Base-by-base conservation (phyloP, 164 flowering plant genomes). In the Aristolochia californica region DNA sequence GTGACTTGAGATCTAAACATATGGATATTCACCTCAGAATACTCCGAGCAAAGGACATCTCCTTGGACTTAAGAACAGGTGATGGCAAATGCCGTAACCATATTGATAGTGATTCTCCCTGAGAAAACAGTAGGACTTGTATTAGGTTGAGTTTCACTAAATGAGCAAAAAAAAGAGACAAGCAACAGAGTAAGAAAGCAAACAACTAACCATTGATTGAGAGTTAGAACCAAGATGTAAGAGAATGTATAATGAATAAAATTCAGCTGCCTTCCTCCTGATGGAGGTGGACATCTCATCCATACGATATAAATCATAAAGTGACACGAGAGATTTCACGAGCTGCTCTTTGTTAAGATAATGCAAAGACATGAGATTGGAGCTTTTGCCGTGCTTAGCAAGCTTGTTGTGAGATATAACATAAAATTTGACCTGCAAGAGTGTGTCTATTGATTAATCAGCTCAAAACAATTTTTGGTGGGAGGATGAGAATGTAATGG, bases 341-440 rank as follows among this genome's bases (percentile, higher is more conserved):
- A 91, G 98, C 75, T 91, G 96, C 74, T 91, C 96, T 83, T 76
- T 65, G 70, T 88, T 91, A 56, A 91, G 95, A 71, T 80, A 68
- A 43, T 61, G 76, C 66, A 73, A 12, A 21, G 96, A 77, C 57
- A 85, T 72, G 26, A 63, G 64, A 67, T 62, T 66, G 45, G 84
- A 66, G 59, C 47, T 58, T 22, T 62, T 57, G 48, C 54, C 50
- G 58, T 70, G 66, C 43, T 61, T 57, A 30, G 63, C 71, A 60
- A 91, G 85, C 77, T 75, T 89, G 75, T 77, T 79, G 61, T 77
- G 78, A 47, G 98, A 88, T 57, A 75, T 63, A n/a, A 88, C 68
- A 71, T 91, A 86, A 74, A 91, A 88, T 68, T 77, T 82, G 43
- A 91, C 95, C 98, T 91, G 90, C 45, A 52, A n/a, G 61, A 27